Evolutionary conservation across 495 filamentous ascomycete genomes (phyloP).

Genomic region (Tuber melanosporum): DNA sequence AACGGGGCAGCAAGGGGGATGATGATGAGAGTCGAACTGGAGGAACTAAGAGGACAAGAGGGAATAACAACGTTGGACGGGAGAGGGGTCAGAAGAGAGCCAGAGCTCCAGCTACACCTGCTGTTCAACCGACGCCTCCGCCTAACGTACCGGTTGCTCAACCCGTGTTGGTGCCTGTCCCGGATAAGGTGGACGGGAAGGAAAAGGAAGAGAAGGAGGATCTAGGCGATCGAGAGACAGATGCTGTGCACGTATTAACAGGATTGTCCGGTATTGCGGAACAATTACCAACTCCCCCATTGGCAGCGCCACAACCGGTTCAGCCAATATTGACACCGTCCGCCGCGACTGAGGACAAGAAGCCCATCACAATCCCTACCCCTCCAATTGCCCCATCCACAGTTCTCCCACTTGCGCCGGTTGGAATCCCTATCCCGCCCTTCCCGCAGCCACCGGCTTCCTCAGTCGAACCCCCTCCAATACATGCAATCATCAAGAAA

Average conservation of each 20-base stretch:
- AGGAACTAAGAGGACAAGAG: conserved; percentile 45
- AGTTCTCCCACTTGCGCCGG: conserved; percentile 37
- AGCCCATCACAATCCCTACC: conserved; percentile 12
- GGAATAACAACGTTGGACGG: conserved; percentile 33
- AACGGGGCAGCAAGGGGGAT: conserved; percentile 35
- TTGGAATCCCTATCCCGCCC: conserved; percentile 30
- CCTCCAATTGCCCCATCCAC: neutral
- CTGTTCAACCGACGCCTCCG: conserved; percentile 26
- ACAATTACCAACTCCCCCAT: conserved; percentile 12
- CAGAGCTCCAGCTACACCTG: conserved; percentile 31
- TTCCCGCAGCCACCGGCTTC: conserved; percentile 18
- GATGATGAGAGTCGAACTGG: conserved; percentile 52
- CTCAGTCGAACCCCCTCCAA: conserved; percentile 29
- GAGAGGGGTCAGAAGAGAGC: conserved; percentile 38
- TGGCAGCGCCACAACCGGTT: neutral
- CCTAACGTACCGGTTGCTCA: conserved; percentile 15
- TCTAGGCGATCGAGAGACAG: conserved; percentile 33
- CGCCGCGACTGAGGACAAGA: conserved; percentile 24
- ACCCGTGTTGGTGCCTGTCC: conserved; percentile 28
- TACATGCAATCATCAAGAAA: conserved; percentile 14
- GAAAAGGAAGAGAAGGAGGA: conserved; percentile 37
- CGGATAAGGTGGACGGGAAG: conserved; percentile 28
- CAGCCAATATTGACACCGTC: neutral
- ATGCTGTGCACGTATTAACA: conserved; percentile 29
- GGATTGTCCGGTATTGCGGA: conserved; percentile 23